Base-by-base conservation (phyloP, 768 basidiomycete genomes). In the Leucocoprinus leucothites region DNA sequence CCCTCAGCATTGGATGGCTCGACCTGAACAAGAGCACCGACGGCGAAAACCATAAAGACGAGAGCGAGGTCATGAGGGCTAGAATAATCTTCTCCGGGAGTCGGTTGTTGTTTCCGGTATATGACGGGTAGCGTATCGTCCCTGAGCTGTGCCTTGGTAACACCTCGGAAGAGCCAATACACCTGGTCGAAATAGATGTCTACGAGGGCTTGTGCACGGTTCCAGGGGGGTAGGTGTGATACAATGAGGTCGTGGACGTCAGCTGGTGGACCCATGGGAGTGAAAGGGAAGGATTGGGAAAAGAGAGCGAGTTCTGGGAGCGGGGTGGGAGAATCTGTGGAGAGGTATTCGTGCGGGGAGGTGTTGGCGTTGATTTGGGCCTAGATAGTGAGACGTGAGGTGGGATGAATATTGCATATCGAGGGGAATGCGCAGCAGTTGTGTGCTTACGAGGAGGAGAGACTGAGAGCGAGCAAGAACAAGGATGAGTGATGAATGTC, bases 121-220 rank as follows among this genome's bases (percentile, higher is more conserved):
- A 87, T 75, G 0, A 81, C 81, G 5, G 77, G 74, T 16, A 89
- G 65, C 58, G 82, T 79, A 38, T 88, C 87, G 48, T 89, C 79
- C 18, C 87, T 74, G 38, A 90, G 75, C 64, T 89, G 86, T 31
- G 79, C 76, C 1, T 84, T 77, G 38, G 73, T 75, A 48, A 89
- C 77, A 1, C 85, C 85, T 41, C 80, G 79, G 64, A 84, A 85
- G 38, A 80, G 65, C 82, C 84, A 88, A 1, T 82, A 67, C 0
- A 76, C 77, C 31, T 86, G 82, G 46, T 81, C 80, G 63, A 88
- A 68, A 61, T 85, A 90, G 2, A 82, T 81, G 61, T 87, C 83
- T 54, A 79, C 82, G 7, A 88, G 74, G 3, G 77, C 70, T 24
- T 74, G 65, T 0, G 84, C 84, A 6, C 76, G 76, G 3, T 76